phyloP scores from a whole-genome alignment of 192 early-diverging fungal species.

The Oehlia diaphana region DNA sequence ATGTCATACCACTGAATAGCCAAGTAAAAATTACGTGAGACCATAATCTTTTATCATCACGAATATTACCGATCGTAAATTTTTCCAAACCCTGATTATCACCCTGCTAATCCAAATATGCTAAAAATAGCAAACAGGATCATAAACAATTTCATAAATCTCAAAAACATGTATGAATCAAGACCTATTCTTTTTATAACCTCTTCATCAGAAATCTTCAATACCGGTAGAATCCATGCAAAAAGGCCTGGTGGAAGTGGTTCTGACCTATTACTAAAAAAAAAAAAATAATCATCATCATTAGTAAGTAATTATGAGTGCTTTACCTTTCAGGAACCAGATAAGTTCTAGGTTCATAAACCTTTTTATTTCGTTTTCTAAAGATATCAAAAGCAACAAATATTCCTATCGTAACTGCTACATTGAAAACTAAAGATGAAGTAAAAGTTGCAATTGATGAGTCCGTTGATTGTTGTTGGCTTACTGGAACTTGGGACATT shows the following conservation, averaged over 20 bases:
- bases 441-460: slow-evolving; percentile 50
- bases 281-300: neutral
- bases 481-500: neutral
- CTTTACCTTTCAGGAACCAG: slow-evolving; percentile 56
- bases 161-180: slow-evolving; percentile 80
- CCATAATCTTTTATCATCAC: slow-evolving; percentile 58
- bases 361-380: slow-evolving; percentile 59
- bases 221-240: slow-evolving; percentile 58
- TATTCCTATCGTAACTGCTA: slow-evolving; percentile 47
- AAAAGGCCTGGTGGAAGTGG: slow-evolving; percentile 52
- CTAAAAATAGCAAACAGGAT: slow-evolving; percentile 62
- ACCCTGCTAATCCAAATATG: slow-evolving; percentile 51
- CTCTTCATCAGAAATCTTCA: slow-evolving; percentile 54
- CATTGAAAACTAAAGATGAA: slow-evolving; percentile 71
- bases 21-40: slow-evolving; percentile 63
- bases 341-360: slow-evolving; percentile 74
- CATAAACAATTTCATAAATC: slow-evolving; percentile 63
- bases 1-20: slow-evolving; percentile 47
- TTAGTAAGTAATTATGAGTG: neutral
- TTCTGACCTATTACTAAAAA: slow-evolving; percentile 51
- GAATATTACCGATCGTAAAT: slow-evolving; percentile 75
- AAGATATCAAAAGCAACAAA: slow-evolving; percentile 66
- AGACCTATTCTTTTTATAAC: slow-evolving; percentile 61
- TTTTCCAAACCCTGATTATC: slow-evolving; percentile 51
- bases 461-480: neutral